Percentiles rank a stretch among this genome's conserved stretches.
These are phyloP conservation scores for Fraxinus sp. DNA, from an alignment of 305 asterid species.

Conservation along the genomic window DNA sequence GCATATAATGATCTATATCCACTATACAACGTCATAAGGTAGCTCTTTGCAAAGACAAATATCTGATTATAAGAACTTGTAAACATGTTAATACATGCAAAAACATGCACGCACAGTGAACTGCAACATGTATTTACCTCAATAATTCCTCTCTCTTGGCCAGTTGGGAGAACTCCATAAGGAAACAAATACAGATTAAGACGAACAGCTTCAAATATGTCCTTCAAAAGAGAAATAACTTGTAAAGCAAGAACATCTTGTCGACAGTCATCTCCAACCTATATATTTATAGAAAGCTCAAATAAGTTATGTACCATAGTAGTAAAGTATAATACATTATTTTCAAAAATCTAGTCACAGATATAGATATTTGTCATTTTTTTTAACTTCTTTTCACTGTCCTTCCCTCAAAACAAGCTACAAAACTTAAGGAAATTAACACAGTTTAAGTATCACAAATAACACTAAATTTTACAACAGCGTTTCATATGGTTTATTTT, in stretches of 20 bases:
- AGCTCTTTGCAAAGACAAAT: not conserved
- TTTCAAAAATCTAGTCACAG: not conserved
- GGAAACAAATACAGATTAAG: constrained; percentile 83
- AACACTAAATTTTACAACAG: constrained; percentile 9
- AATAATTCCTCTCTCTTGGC: constrained; percentile 93
- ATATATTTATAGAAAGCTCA: constrained; percentile 32
- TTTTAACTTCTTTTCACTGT: constrained; percentile 10
- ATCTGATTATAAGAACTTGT: not conserved
- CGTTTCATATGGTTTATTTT: not conserved
- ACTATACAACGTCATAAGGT: not conserved
- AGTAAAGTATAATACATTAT: not conserved
- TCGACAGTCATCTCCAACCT: constrained; percentile 99
- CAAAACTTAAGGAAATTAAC: constrained; percentile 8
- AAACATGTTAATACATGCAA: not conserved
- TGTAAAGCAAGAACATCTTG: constrained; percentile 99
- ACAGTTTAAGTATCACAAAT: not conserved
- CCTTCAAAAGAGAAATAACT: constrained; percentile 95
- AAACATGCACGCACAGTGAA: not conserved
- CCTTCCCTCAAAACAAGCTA: constrained; percentile 15
- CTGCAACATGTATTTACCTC: constrained; percentile 55
- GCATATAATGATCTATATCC: not conserved
- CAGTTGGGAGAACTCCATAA: constrained; percentile 99
- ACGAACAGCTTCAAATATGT: constrained; percentile 87
- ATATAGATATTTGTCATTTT: not conserved
- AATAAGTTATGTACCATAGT: constrained; percentile 33